Conservation (phyloP, 2,329 filamentous ascomycete species). For the Chalaropsis thielavioides region DNA sequence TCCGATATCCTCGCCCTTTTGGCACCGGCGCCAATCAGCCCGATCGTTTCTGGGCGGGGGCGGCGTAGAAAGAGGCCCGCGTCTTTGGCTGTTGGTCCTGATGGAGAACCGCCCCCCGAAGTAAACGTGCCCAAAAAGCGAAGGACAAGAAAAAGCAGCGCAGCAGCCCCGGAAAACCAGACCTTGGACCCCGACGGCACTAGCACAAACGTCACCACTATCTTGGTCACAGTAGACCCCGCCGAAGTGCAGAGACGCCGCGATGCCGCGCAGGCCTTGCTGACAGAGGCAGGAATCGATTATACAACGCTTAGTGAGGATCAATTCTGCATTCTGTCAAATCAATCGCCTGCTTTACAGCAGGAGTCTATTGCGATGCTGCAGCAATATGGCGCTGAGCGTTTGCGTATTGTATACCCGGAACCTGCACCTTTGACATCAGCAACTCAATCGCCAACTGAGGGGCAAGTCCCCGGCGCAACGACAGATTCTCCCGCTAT, state of each 20-base stretch:
- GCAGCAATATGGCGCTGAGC: conserved; percentile 41
- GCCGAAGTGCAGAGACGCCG: conserved; percentile 37
- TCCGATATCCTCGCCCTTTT: conserved; percentile 31
- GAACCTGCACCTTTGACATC: conserved; percentile 15
- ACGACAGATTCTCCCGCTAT: conserved; percentile 15
- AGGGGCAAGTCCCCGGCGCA: conserved; percentile 18
- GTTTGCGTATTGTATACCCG: conserved; percentile 42
- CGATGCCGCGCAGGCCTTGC: conserved; percentile 34
- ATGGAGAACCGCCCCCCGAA: conserved; percentile 20
- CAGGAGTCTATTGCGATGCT: conserved; percentile 42
- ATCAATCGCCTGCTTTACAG: conserved; percentile 43
- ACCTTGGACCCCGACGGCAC: not conserved
- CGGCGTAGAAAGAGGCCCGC: not conserved
- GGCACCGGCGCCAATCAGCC: not conserved
- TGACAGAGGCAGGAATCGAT: conserved; percentile 35
- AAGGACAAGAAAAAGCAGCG: not conserved
- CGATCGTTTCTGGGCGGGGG: not conserved
- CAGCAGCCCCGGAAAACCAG: not conserved
- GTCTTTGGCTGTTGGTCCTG: not conserved
- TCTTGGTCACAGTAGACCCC: conserved; percentile 20
- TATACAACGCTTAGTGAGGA: conserved; percentile 38
- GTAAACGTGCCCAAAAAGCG: not conserved
- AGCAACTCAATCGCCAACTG: conserved; percentile 23
- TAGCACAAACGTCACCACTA: not conserved
- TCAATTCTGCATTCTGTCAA: conserved; percentile 45